phyloP scores from a whole-genome alignment of 371 early-diverging fungal species.

The Funneliformis caledonium region DNA sequence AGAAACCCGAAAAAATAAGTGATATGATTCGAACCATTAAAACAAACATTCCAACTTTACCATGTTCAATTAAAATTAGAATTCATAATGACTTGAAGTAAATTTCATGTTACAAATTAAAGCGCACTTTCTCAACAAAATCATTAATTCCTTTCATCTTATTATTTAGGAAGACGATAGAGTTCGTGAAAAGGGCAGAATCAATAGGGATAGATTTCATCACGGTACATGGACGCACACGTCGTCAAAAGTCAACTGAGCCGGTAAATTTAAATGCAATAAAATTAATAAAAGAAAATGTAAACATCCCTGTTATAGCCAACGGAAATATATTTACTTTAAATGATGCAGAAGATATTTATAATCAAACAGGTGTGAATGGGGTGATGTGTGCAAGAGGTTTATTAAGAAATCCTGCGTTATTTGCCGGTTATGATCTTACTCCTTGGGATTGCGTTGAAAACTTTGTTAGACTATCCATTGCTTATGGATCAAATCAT shows the following conservation, averaged over 20 bases:
- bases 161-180: constrained; percentile 66
- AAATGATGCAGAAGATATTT: constrained; percentile 70
- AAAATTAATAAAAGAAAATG: constrained; percentile 72
- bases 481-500: constrained; percentile 83
- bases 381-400: constrained; percentile 91
- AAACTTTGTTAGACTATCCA: constrained; percentile 73
- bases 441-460: constrained; percentile 82
- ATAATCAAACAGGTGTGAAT: constrained; percentile 73
- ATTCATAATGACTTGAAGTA: constrained; percentile 73
- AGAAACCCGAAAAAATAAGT: constrained; percentile 77
- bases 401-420: constrained; percentile 86
- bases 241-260: constrained; percentile 74
- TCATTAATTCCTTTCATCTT: not conserved
- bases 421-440: constrained; percentile 69
- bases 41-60: constrained; percentile 45
- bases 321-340: constrained; percentile 80
- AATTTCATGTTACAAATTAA: not conserved
- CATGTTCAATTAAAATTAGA: constrained; percentile 80
- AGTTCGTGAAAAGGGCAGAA: constrained; percentile 78
- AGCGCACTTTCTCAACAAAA: not conserved
- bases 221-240: constrained; percentile 84
- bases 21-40: constrained; percentile 71
- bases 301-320: constrained; percentile 76
- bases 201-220: constrained; percentile 79
- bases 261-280: constrained; percentile 77